Percentiles rank a stretch among this genome's conserved stretches.
Conservation (phyloP, 2,329 filamentous ascomycete genomes). For the Aspergillus pseudonomiae region DNA sequence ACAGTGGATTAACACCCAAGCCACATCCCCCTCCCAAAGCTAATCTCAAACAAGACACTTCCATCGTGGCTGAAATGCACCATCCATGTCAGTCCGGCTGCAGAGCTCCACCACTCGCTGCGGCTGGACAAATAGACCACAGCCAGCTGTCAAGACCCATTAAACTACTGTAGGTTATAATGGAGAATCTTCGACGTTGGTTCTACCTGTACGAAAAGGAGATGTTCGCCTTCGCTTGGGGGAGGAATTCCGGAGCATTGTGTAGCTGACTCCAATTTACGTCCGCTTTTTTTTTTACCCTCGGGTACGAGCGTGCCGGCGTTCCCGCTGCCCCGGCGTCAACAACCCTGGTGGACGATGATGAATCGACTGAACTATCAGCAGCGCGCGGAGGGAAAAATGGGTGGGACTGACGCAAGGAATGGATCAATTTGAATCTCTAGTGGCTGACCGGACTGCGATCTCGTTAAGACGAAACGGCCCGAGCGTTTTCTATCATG, state of each 20-base stretch:
- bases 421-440: neutral
- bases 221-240: neutral
- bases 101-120: constrained; percentile 3
- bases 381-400: neutral
- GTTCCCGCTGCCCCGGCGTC: neutral
- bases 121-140: constrained; percentile 16
- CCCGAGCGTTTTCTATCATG: constrained; percentile 11
- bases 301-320: neutral
- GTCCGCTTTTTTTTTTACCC: neutral
- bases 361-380: constrained; percentile 14
- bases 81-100: neutral
- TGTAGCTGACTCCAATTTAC: too few species aligned
- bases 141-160: constrained; percentile 21
- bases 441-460: neutral
- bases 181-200: constrained; percentile 1
- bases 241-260: neutral
- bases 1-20: neutral
- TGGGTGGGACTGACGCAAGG: constrained; percentile 3
- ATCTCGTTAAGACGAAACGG: constrained; percentile 8
- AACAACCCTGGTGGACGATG: neutral
- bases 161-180: constrained; percentile 7
- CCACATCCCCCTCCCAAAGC: neutral
- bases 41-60: constrained; percentile 5
- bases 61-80: constrained; percentile 9
- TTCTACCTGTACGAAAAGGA: constrained; percentile 2